Conservation (phyloP, 371 early-diverging fungal species). For the Umbelopsis sp. region DNA sequence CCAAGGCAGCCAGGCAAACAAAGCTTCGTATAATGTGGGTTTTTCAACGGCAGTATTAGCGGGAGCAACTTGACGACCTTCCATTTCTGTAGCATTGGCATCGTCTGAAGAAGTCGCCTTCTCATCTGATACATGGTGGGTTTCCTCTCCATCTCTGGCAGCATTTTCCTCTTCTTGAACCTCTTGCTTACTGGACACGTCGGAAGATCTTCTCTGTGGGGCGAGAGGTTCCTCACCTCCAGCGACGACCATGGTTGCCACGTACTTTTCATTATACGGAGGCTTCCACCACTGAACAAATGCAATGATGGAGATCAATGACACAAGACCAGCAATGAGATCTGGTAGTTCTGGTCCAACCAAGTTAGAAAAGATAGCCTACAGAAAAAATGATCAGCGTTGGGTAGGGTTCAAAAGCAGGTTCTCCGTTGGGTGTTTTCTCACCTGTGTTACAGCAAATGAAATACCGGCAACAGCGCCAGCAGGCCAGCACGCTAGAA, state of each 20-base stretch:
- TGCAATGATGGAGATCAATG: constrained; percentile 34
- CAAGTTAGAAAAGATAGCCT: constrained; percentile 47
- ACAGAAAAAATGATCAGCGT: background rate
- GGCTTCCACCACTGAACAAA: constrained; percentile 59
- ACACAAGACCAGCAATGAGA: constrained; percentile 49
- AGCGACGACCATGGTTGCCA: constrained; percentile 23
- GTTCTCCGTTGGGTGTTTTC: background rate
- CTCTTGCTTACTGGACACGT: background rate
- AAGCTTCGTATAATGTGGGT: constrained; percentile 35
- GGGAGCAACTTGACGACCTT: background rate
- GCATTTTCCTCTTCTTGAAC: background rate
- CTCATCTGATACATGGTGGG: background rate
- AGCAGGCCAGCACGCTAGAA: constrained; percentile 53
- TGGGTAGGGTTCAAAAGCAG: no score
- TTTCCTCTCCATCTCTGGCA: background rate
- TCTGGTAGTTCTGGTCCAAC: constrained; percentile 56
- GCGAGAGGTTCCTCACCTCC: background rate
- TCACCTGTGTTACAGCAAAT: constrained; percentile 47
- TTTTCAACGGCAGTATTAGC: constrained; percentile 25
- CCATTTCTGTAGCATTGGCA: constrained; percentile 2
- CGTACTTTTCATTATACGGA: constrained; percentile 42
- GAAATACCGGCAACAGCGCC: constrained; percentile 47
- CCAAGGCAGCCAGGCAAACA: constrained; percentile 56
- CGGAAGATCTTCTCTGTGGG: background rate
- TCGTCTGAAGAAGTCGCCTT: background rate